These are phyloP conservation scores for Arxiozyma telluris DNA, from an alignment of 1,139 yeast genomes.

Conservation along the genomic window DNA sequence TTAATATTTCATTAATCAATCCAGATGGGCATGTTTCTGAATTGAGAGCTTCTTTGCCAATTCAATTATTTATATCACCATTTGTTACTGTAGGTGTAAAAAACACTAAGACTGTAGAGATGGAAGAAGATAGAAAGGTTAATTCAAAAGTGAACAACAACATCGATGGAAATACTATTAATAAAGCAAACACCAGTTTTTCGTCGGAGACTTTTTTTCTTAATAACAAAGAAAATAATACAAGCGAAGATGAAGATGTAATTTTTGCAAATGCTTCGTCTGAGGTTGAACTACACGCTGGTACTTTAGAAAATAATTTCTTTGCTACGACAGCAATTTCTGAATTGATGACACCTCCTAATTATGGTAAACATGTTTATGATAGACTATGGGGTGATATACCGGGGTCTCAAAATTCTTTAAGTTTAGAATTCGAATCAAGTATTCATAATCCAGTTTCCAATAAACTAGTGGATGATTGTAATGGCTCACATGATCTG, in stretches of 20 bases:
- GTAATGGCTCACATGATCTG: not conserved
- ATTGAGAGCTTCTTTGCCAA: slow-evolving; percentile 59
- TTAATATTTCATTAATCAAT: slow-evolving; percentile 48
- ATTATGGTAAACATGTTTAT: slow-evolving; percentile 75
- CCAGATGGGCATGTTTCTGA: slow-evolving; percentile 60
- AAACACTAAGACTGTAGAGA: slow-evolving; percentile 28
- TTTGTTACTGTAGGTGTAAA: slow-evolving; percentile 63
- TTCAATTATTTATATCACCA: slow-evolving; percentile 59
- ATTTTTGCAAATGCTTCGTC: slow-evolving; percentile 30
- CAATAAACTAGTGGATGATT: not conserved
- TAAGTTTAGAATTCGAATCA: not conserved
- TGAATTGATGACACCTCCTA: slow-evolving; percentile 66
- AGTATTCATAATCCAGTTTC: not conserved
- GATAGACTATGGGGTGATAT: slow-evolving; percentile 75
- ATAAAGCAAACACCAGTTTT: slow-evolving; percentile 10
- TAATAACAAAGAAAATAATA: slow-evolving; percentile 5
- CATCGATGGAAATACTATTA: slow-evolving; percentile 7
- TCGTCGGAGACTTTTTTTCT: slow-evolving; percentile 6
- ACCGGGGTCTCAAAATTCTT: slow-evolving; percentile 14
- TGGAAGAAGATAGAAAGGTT: slow-evolving; percentile 7
- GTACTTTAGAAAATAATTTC: slow-evolving; percentile 10
- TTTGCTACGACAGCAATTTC: slow-evolving; percentile 17
- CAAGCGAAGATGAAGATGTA: slow-evolving; percentile 28
- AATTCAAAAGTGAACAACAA: slow-evolving; percentile 7
- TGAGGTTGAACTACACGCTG: slow-evolving; percentile 17